phyloP scores from a whole-genome alignment of 2,329 filamentous ascomycete genomes.

The Cryphonectria parasitica region DNA sequence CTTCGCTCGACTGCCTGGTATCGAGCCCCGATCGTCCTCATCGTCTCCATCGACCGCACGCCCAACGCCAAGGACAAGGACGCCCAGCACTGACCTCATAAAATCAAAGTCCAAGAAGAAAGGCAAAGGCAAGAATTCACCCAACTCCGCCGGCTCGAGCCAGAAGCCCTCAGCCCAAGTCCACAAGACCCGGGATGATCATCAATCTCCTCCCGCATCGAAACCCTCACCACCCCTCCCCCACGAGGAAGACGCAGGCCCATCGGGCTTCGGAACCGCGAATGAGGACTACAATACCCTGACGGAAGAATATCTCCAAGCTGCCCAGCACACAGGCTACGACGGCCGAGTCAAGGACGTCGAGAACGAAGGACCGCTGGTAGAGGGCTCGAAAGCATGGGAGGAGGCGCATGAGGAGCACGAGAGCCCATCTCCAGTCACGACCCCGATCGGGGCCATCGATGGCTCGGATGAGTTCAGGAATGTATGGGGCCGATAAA shows the following conservation, averaged over 20 bases:
- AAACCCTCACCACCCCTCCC: slow-evolving; percentile 29
- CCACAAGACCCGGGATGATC: slow-evolving; percentile 17
- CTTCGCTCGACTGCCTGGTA: slow-evolving; percentile 47
- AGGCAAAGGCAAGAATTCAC: slow-evolving; percentile 37
- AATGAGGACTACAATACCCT: slow-evolving; percentile 30
- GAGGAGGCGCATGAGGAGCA: slow-evolving; percentile 25
- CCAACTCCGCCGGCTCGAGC: slow-evolving; percentile 27
- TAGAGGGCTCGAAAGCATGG: slow-evolving; percentile 27
- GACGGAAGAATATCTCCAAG: slow-evolving; percentile 31
- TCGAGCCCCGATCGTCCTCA: slow-evolving; percentile 36
- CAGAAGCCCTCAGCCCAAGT: background rate
- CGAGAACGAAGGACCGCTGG: slow-evolving; percentile 29
- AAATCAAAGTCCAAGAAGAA: slow-evolving; percentile 34
- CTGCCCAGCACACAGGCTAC: slow-evolving; percentile 33
- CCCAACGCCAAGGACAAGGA: slow-evolving; percentile 18
- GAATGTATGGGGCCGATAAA: slow-evolving; percentile 47
- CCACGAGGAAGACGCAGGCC: slow-evolving; percentile 36
- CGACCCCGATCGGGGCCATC: slow-evolving; percentile 31
- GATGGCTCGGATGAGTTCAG: slow-evolving; percentile 49
- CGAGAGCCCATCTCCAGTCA: slow-evolving; percentile 11
- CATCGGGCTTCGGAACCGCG: slow-evolving; percentile 32
- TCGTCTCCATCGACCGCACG: slow-evolving; percentile 21
- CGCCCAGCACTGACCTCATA: slow-evolving; percentile 35
- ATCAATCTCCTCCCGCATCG: slow-evolving; percentile 22
- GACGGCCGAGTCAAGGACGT: slow-evolving; percentile 26